A percentile compares a stretch with the other conserved stretches of the same genome.
Evolutionary conservation across 2,329 filamentous ascomycete species (phyloP).

Genomic region (Botrytis galanthina): DNA sequence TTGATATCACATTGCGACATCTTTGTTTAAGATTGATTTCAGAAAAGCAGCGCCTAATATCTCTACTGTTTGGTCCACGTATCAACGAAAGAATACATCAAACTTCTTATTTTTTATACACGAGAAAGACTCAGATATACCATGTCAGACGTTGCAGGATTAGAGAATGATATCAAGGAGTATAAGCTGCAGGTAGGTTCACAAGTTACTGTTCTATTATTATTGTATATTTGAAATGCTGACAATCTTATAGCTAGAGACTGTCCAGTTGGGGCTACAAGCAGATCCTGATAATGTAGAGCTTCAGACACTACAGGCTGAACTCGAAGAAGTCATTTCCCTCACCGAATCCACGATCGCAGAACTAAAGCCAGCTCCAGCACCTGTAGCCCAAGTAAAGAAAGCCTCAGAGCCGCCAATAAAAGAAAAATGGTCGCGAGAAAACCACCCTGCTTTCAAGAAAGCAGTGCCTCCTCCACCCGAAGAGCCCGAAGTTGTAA

Average conservation of each 20-base stretch:
- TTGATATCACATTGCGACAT: background rate
- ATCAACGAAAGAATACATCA: background rate
- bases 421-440: conserved; percentile 73
- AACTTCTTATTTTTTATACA: background rate
- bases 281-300: conserved; percentile 79
- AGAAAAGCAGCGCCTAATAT: background rate
- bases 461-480: conserved; percentile 50
- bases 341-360: conserved; percentile 77
- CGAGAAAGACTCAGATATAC: background rate
- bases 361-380: conserved; percentile 59
- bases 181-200: conserved; percentile 55
- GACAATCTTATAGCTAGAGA: conserved; percentile 60
- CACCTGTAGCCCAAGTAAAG: conserved; percentile 35
- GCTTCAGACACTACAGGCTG: conserved; percentile 71
- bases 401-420: conserved; percentile 51
- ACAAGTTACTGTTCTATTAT: background rate
- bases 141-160: conserved; percentile 35
- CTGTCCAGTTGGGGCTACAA: conserved; percentile 71
- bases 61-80: no score
- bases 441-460: conserved; percentile 76
- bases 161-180: conserved; percentile 52
- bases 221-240: conserved; percentile 19
- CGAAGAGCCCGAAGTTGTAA: conserved; percentile 51
- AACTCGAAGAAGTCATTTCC: conserved; percentile 78
- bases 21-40: background rate